Evolutionary conservation across 2,329 filamentous ascomycete genomes (phyloP), one percentile per base, ranked within the genome.

Genomic region (Colletotrichum phormii): DNA sequence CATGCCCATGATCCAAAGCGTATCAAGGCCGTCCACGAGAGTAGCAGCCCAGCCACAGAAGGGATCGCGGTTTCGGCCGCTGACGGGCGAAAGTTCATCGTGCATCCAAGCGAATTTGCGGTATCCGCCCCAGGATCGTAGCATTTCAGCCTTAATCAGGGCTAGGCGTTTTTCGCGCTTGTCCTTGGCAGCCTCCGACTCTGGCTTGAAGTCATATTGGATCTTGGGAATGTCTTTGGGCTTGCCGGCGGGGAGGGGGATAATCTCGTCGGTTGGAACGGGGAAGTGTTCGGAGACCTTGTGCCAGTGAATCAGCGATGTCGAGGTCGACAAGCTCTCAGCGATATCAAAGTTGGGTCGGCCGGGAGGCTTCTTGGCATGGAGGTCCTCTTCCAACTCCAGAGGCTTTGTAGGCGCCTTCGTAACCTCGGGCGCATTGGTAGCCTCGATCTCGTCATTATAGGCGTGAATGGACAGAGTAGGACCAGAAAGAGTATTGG

Each of bases 11-110:
- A 97, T 95, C 93, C 94, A 97, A 3, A 97, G 85, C 0, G 94
- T 95, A 79, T 97, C 95, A 64, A 96, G 84, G 1, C 90, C 86
- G 84, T 98, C 95, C 5, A 98, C 93, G 73, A 98, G 81, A 0
- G 95, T 97, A 18, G 95, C 95, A 22, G 94, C 94, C 95, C 95
- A 98, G 62, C 93, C 94, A 79, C 95, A 96, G 81, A 98, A 98
- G 0, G 95, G 94, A 79, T 98, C 93, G 22, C 90, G 89, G 75
- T 86, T 90, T 15, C 84, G 85, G 64, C 91, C 91, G 35, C 90
- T 89, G 11, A 96, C 86, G 2, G 97, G 97, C 57, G 84, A 88
- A 18, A 98, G 83, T 84, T 98, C 97, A 79, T 98, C 97, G 77
- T 97, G 94, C 74, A 92, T 89, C 90, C 94, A 97, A 12, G 95